Evolutionary conservation across 2,329 filamentous ascomycete species (phyloP), one percentile per base, ranked within the genome.

Genomic region (Arachnomyces sp.): DNA sequence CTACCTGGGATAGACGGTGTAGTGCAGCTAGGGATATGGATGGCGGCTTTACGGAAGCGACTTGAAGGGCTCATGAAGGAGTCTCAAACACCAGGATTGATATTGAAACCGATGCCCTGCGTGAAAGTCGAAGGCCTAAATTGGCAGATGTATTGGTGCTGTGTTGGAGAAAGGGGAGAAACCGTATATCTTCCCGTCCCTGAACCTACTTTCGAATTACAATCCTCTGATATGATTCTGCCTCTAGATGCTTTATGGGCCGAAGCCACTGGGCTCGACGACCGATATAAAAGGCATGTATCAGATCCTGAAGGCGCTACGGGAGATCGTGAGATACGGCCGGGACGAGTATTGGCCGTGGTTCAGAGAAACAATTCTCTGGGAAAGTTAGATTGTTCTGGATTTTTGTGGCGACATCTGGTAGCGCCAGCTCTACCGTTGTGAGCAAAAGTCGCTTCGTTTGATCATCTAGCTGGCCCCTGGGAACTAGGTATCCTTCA

Each of bases 141-240:
- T 13, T 39, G 37, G 37, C 8, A 34, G 8, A 33, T 39, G 37
- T 39, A 33, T 17, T 34, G 17, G 28, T 39, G 30, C 17, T 39
- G n/a, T 34, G 17, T 39, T 13, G 17, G 30, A 25, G 29, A 20
- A 9, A 32, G 29, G n/a, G 16, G 30, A 15, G 37, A 39, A 17
- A 34, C 37, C 1, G 37, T 39, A 33, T 17, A 30, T 28, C n/a
- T 13, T 7, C 1, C 11, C 11, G 12, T 31, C 4, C 4, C 17
- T 38, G 14, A 17, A 2, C n/a, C n/a, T n/a, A n/a, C n/a, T n/a
- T n/a, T n/a, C n/a, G n/a, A n/a, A n/a, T n/a, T n/a, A n/a, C n/a
- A n/a, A 20, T 4, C 9, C 7, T 6, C n/a, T 38, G 13, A 38
- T 28, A 31, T n/a, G 16, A 6, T n/a, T n/a, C 25, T 25, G 11